Base-by-base conservation (phyloP, 1,139 yeast genomes). In the Hemisphaericaspora xylanilytica region DNA sequence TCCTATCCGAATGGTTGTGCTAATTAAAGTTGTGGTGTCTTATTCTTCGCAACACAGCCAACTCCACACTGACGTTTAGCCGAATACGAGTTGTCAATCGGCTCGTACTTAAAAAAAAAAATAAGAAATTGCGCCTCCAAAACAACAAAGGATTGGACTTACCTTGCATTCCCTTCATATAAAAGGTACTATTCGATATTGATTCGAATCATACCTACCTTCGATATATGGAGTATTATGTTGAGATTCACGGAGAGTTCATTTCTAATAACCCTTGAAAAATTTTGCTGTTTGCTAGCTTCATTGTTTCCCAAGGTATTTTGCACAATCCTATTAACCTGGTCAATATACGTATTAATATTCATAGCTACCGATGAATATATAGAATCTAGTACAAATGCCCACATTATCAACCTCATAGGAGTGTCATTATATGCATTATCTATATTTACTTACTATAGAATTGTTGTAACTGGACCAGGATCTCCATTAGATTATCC, bases 291-390 rank as follows among this genome's bases (percentile, higher is more conserved):
- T 50, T 53, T 66, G 10, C 41, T 80, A 31, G 70, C 80, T 3
- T 58, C 71, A 13, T 52, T 75, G 13, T 78, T 85, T 50, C 95
- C 95, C 21, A 76, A 81, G 45, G 65, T 71, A 0, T 59, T 80
- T 28, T 80, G 82, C 42, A 65, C 76, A 8, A 47, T 61, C 3
- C 55, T 80, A 3, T 60, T 81, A 34, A 45, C 76, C 0, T 85
- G 94, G 89, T 78, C 85, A 0, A 52, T 73, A 20, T 78, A 69
- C 47, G 78, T 73, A 0, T 56, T 70, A 30, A 14, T 53, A 11
- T 37, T 44, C 20, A 50, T 49, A 10, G 55, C 48, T 3, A 51
- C 56, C 35, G 49, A 47, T 38, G 38, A 50, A 30, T 52, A 53
- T 37, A 32, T 59, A 32, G 38, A 49, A 36, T 24, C 41, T 12